Conservation (phyloP, 345 rosid genomes). For the Populus euphratica region DNA sequence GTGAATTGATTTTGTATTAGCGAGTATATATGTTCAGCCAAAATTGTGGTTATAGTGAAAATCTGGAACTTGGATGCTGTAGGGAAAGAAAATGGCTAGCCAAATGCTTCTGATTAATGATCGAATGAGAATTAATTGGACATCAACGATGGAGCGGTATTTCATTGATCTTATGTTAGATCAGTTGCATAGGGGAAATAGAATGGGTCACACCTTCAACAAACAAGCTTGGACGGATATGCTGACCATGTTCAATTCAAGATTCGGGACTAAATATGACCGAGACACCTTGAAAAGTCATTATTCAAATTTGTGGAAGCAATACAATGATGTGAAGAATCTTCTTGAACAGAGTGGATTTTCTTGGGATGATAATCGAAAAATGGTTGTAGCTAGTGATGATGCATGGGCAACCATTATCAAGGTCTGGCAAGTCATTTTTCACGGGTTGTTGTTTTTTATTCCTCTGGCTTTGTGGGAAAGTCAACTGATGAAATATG, state of each 20-base stretch:
- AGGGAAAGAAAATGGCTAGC: constrained; percentile 10
- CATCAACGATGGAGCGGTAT: constrained; percentile 26
- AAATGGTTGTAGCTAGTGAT: constrained; percentile 36
- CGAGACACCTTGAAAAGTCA: constrained; percentile 35
- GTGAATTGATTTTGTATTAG: no score
- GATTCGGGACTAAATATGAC: constrained; percentile 32
- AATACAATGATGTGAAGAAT: constrained; percentile 45
- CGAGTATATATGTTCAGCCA: no score
- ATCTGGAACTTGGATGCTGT: neutral
- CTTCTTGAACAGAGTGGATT: constrained; percentile 43
- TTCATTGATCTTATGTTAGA: constrained; percentile 41
- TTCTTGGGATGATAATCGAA: constrained; percentile 36
- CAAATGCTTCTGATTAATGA: constrained; percentile 16
- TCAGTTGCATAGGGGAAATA: constrained; percentile 36
- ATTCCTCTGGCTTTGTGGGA: neutral
- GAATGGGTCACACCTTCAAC: constrained; percentile 42
- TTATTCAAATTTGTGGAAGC: constrained; percentile 37
- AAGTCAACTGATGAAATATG: constrained; percentile 11
- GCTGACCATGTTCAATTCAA: constrained; percentile 29
- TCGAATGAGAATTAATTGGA: constrained; percentile 25
- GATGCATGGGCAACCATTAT: constrained; percentile 30
- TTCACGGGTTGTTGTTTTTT: neutral
- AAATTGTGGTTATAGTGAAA: no score
- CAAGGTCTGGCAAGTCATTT: constrained; percentile 19
- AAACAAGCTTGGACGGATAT: constrained; percentile 45